Percentiles rank a stretch among this genome's conserved stretches.
phyloP scores from a whole-genome alignment of 768 basidiomycete species.

The Suillus subluteus region DNA sequence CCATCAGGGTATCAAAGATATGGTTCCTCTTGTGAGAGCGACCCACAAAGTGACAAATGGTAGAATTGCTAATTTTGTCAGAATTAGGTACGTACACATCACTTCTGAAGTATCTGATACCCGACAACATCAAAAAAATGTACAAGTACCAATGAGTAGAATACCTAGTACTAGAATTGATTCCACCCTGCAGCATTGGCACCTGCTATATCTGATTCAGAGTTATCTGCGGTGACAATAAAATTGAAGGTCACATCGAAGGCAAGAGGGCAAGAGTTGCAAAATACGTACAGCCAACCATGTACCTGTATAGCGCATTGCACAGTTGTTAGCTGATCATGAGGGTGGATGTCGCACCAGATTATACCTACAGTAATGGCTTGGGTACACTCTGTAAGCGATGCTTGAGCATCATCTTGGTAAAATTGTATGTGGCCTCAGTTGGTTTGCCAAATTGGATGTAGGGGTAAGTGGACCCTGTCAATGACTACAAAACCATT shows the following conservation, averaged over 20 bases:
- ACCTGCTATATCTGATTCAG: conserved; percentile 90
- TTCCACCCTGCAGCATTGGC: conserved; percentile 85
- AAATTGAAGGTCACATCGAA: conserved; percentile 17
- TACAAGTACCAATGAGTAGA: too few relatives aligned
- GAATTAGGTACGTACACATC: too few relatives aligned
- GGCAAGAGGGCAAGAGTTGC: too few relatives aligned
- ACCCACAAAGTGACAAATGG: too few relatives aligned
- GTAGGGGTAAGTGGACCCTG: conserved; percentile 70
- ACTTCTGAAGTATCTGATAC: too few relatives aligned
- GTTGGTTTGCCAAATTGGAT: conserved; percentile 92
- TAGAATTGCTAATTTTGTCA: too few relatives aligned
- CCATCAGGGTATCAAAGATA: too few relatives aligned
- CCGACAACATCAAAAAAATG: too few relatives aligned
- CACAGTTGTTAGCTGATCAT: conserved; percentile 25
- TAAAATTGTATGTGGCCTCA: conserved; percentile 79
- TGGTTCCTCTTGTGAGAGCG: too few relatives aligned
- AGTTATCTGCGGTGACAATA: conserved; percentile 61
- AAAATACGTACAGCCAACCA: conserved; percentile 86
- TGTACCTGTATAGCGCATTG: conserved; percentile 61
- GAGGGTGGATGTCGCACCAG: conserved; percentile 12
- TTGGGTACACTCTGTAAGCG: conserved; percentile 38
- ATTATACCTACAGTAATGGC: conserved; percentile 57
- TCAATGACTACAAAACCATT: conserved; percentile 55
- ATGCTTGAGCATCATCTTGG: conserved; percentile 61
- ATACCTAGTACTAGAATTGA: conserved; percentile 81